phyloP scores from a whole-genome alignment of 768 basidiomycete species.

The Gloeostereum incarnatum region DNA sequence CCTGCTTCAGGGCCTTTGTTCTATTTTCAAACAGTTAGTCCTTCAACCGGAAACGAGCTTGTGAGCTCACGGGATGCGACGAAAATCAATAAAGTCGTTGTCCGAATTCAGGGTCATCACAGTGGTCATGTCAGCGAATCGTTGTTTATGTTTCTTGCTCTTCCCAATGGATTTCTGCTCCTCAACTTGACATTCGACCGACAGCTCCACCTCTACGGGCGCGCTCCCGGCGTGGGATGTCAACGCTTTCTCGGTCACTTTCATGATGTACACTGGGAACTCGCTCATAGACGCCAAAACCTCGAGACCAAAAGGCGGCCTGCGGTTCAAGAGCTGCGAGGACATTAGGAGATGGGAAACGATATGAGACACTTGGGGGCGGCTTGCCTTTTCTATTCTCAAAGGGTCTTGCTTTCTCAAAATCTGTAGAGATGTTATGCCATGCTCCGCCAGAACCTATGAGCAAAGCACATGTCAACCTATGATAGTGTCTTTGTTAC shows the following conservation, averaged over 20 bases:
- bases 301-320: slow-evolving; percentile 65
- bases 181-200: slow-evolving; percentile 46
- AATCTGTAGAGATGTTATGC: slow-evolving; percentile 51
- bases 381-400: slow-evolving; percentile 53
- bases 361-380: slow-evolving; percentile 1
- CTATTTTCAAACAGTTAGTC: slow-evolving; percentile 23
- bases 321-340: slow-evolving; percentile 63
- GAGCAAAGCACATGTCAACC: slow-evolving; percentile 1
- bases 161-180: slow-evolving; percentile 22
- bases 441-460: slow-evolving; percentile 68
- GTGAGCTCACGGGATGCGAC: slow-evolving; percentile 60
- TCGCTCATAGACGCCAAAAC: slow-evolving; percentile 51
- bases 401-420: slow-evolving; percentile 48
- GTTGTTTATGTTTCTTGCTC: slow-evolving; percentile 33
- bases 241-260: slow-evolving; percentile 37
- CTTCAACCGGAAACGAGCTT: not conserved
- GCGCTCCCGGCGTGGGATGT: slow-evolving; percentile 32
- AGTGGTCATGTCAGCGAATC: slow-evolving; percentile 51
- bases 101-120: slow-evolving; percentile 75
- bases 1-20: slow-evolving; percentile 53
- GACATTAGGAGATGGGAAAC: slow-evolving; percentile 3
- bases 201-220: slow-evolving; percentile 49
- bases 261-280: slow-evolving; percentile 56
- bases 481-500: slow-evolving; percentile 12
- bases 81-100: slow-evolving; percentile 66